Evolutionary conservation across 139 green algal genomes (phyloP).

Genomic region (Chlorella vulgaris): DNA sequence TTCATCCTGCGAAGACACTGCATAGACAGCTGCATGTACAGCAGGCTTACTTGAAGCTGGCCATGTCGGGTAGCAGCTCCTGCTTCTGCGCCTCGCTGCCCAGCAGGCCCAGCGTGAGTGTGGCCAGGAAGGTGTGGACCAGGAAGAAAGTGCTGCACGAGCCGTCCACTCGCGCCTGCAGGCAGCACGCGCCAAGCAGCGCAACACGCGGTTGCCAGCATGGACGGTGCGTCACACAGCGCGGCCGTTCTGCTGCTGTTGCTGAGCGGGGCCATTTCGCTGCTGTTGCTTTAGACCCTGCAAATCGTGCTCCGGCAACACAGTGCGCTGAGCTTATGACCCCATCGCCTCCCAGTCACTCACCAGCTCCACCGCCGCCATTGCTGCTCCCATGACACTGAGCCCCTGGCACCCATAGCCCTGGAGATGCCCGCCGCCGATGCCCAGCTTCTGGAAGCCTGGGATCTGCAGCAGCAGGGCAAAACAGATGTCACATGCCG

Average conservation of each 20-base stretch:
- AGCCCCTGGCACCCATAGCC: conserved; percentile 82
- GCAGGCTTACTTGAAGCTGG: conserved; percentile 46
- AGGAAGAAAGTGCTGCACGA: conserved; percentile 91
- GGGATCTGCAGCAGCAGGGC: no score
- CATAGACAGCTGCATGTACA: no score
- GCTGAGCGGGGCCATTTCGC: neutral
- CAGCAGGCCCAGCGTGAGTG: conserved; percentile 76
- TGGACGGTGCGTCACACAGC: neutral
- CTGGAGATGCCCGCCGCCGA: conserved; percentile 81
- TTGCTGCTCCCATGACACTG: conserved; percentile 53
- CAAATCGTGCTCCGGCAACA: neutral
- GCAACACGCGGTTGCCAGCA: neutral
- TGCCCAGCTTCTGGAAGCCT: conserved; percentile 58
- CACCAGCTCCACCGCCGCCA: conserved; percentile 81
- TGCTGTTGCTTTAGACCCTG: neutral
- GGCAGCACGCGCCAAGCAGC: neutral
- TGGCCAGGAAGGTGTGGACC: conserved; percentile 90
- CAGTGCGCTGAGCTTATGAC: neutral
- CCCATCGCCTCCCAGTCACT: neutral
- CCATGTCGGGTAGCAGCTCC: conserved; percentile 82
- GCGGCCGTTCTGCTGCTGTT: neutral
- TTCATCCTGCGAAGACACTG: no score
- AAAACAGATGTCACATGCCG: no score
- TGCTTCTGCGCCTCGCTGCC: conserved; percentile 89
- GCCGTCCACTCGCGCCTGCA: conserved; percentile 82